Conservation (phyloP, 345 rosid genomes). For the Alliaria petiolata region DNA sequence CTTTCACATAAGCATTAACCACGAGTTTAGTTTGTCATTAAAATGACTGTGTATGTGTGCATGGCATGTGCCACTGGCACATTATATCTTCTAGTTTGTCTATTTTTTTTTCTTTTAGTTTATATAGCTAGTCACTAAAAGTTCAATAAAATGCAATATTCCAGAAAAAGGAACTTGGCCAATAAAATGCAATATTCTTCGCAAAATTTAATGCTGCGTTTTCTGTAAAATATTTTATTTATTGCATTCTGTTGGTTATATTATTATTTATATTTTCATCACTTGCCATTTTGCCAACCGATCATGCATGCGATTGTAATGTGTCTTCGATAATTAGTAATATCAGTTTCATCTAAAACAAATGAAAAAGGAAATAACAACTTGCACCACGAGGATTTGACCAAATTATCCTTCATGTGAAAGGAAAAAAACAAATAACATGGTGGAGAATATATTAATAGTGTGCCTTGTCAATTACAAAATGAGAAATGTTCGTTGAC, state of each 20-base stretch:
- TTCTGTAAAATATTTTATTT: background rate
- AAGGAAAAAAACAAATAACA: background rate
- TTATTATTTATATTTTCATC: background rate
- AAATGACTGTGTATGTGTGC: background rate
- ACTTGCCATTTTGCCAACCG: background rate
- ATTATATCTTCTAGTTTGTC: background rate
- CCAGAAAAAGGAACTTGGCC: slow-evolving; percentile 5
- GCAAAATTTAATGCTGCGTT: slow-evolving; percentile 8
- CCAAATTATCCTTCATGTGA: background rate
- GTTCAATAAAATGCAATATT: background rate
- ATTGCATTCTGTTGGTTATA: background rate
- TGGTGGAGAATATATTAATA: background rate
- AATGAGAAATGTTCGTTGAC: background rate
- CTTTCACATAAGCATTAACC: slow-evolving; percentile 16
- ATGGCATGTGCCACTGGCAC: background rate
- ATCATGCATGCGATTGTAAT: slow-evolving; percentile 9
- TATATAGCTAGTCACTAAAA: no score
- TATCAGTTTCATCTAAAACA: background rate
- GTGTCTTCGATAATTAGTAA: background rate
- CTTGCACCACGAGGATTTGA: background rate
- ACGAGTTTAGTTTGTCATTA: background rate
- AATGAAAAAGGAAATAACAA: background rate
- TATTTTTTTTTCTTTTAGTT: no score
- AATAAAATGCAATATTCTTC: slow-evolving; percentile 20
- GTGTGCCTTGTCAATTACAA: background rate